A percentile compares a stretch with the other conserved stretches of the same genome.
Conservation (phyloP, 208 protist genomes). For the Endotrypanum monterogeii region DNA sequence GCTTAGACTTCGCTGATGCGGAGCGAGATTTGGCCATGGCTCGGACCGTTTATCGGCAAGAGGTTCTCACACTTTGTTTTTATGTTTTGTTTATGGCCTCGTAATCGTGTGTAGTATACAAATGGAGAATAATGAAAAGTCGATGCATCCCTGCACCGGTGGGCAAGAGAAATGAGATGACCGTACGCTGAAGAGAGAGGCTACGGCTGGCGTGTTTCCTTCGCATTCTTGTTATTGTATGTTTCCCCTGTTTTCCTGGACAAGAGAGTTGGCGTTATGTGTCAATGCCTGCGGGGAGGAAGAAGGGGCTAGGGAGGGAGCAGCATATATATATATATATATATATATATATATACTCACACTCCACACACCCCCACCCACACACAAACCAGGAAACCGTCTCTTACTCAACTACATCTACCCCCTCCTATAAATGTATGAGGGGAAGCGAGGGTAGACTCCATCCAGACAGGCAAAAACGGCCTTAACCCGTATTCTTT, state of each 20-base stretch:
- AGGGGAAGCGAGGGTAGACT: not conserved
- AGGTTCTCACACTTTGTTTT: too few relatives aligned
- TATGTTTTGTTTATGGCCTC: too few relatives aligned
- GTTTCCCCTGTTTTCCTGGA: too few relatives aligned
- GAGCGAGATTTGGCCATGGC: slow-evolving; percentile 16
- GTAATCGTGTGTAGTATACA: not conserved
- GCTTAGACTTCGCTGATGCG: slow-evolving; percentile 21
- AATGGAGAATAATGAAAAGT: not conserved
- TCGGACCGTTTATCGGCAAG: not conserved
- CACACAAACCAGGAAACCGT: not conserved
- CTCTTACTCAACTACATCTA: not conserved
- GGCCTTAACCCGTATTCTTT: not conserved
- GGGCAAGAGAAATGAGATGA: not conserved
- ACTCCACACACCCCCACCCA: not conserved
- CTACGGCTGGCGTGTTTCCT: too few relatives aligned
- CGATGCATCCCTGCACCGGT: not conserved
- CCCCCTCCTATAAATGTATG: not conserved
- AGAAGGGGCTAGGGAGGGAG: too few relatives aligned
- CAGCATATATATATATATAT: too few relatives aligned
- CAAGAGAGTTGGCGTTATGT: too few relatives aligned
- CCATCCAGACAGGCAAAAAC: not conserved
- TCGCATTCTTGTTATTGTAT: too few relatives aligned
- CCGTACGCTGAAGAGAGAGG: too few relatives aligned
- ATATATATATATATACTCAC: too few relatives aligned
- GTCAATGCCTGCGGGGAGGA: too few relatives aligned